Base-by-base conservation (phyloP, 1,284 basidiomycete species). In the Prillingera fragicola region DNA sequence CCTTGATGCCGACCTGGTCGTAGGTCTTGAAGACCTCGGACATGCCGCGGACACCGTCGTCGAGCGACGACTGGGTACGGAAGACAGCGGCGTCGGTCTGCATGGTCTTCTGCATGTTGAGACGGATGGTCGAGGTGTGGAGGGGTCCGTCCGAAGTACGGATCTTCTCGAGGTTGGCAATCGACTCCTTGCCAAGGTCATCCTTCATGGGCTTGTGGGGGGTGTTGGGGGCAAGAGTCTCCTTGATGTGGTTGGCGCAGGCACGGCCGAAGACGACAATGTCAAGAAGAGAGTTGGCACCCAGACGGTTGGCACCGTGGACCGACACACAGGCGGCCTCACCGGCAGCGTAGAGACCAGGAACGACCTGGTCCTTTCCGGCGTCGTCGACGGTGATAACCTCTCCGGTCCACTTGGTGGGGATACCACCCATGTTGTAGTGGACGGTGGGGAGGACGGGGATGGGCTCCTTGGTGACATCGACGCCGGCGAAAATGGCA, bases 231-330 rank as follows among this genome's bases (percentile, higher is more conserved):
- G 83, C 81, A 49, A 89, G 78, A 43, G 79, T 97, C 59, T 96
- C 90, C 66, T 82, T 84, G 72, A 98, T 98, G 76, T 98, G 95
- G 75, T 95, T 88, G 40, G 95, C 95, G 66, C 88, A 94, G 17
- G 95, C 95, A 72, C 95, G 90, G 62, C 95, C 95, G 66, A 96
- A 99, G 60, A 98, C 95, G 71, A 98, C 95, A 65, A 98, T 96
- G 72, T 98, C 95, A 55, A 98, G 79, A 33, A 99, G 81, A 38
- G 95, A 98, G 80, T 99, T 98, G 70, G 95, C 95, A 60, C 95
- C 95, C 48, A 99, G 85, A 75, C 95, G 90, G 78, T 99, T 99
- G 52, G 95, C 95, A 61, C 95, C 95, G 71, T 99, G 95, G 17
- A 99, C 95, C 17, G 95, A 98, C 33, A 98, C 95, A 69, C 90